A percentile compares a stretch with the other conserved stretches of the same genome.
Conservation (phyloP, 2,329 filamentous ascomycete genomes). For the Blastomyces emzantsi region DNA sequence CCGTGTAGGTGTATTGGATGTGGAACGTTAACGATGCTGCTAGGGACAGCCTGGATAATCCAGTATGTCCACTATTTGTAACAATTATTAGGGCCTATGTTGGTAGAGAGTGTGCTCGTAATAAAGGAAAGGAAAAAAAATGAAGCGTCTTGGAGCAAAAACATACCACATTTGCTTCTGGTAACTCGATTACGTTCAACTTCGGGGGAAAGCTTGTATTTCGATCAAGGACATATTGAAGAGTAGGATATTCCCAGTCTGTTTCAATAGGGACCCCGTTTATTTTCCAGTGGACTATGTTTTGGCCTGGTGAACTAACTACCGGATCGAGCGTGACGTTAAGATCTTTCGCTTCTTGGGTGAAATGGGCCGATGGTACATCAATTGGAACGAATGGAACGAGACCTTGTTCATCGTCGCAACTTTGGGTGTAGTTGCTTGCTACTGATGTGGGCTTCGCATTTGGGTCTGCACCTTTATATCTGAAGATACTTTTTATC, state of each 20-base stretch:
- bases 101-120: background rate
- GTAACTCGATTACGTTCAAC: constrained; percentile 36
- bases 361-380: constrained; percentile 19
- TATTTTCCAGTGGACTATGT: constrained; percentile 23
- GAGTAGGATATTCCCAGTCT: constrained; percentile 37
- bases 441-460: constrained; percentile 11
- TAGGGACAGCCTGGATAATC: constrained; percentile 39
- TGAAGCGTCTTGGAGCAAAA: background rate
- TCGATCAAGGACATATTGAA: constrained; percentile 35
- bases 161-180: constrained; percentile 20
- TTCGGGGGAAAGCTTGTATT: constrained; percentile 34
- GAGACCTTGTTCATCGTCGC: constrained; percentile 16
- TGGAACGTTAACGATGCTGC: constrained; percentile 22
- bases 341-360: constrained; percentile 14
- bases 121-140: background rate
- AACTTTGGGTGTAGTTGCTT: constrained; percentile 16
- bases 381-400: constrained; percentile 20
- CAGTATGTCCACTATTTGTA: constrained; percentile 38
- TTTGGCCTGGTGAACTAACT: constrained; percentile 15
- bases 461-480: constrained; percentile 10
- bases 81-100: constrained; percentile 11
- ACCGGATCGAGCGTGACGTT: constrained; percentile 18
- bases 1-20: constrained; percentile 33
- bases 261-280: constrained; percentile 37
- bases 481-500: constrained; percentile 10